phyloP scores from a whole-genome alignment of 2,329 filamentous ascomycete species.

The Fusarium citri region DNA sequence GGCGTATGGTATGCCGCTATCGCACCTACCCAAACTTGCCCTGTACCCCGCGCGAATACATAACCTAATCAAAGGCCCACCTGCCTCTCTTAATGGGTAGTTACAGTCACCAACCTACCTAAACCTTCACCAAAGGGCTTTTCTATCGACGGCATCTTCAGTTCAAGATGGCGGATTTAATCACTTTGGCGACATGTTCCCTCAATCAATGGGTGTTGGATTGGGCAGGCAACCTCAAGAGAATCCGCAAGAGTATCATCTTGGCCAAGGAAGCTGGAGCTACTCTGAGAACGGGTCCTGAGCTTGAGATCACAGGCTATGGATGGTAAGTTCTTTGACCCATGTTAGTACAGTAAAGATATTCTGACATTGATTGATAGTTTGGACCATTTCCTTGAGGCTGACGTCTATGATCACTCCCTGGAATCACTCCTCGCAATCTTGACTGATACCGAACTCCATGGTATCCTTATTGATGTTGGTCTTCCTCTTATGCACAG shows the following conservation, averaged over 20 bases:
- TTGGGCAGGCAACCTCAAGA: slow-evolving; percentile 66
- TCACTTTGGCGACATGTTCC: slow-evolving; percentile 52
- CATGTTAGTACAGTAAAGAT: background rate
- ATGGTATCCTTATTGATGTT: slow-evolving; percentile 55
- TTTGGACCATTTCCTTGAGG: slow-evolving; percentile 74
- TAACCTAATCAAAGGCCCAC: slow-evolving; percentile 22
- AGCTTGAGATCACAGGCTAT: slow-evolving; percentile 58
- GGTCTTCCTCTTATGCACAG: slow-evolving; percentile 58
- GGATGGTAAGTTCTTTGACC: slow-evolving; percentile 17
- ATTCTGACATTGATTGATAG: slow-evolving; percentile 42
- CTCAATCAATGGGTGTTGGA: slow-evolving; percentile 53
- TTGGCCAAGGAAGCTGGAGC: slow-evolving; percentile 70
- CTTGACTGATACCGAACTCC: slow-evolving; percentile 48
- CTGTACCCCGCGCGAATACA: slow-evolving; percentile 28
- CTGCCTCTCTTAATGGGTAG: background rate
- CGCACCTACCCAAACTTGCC: slow-evolving; percentile 12
- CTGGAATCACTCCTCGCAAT: slow-evolving; percentile 51
- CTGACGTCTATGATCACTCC: slow-evolving; percentile 49
- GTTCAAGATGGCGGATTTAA: slow-evolving; percentile 30
- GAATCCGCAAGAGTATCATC: slow-evolving; percentile 72
- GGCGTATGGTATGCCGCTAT: slow-evolving; percentile 20
- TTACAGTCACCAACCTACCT: background rate
- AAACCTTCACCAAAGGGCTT: background rate
- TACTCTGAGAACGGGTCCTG: slow-evolving; percentile 70
- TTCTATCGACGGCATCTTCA: background rate